These are phyloP conservation scores for Canna indica DNA, from an alignment of 176 grass and related monocot genomes.

Conservation along the genomic window DNA sequence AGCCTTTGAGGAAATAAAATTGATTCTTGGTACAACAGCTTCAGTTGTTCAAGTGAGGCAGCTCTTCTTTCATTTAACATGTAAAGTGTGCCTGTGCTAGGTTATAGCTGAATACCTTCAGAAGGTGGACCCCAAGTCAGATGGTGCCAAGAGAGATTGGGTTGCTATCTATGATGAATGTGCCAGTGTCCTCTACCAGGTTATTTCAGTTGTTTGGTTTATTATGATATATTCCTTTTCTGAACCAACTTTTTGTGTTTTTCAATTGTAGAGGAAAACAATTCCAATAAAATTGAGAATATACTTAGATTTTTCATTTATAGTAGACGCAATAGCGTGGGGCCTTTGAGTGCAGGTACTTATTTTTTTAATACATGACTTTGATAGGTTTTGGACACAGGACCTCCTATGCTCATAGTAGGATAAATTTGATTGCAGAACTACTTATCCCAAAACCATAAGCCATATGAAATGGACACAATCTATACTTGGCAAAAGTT, in stretches of 20 bases:
- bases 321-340: too few relatives aligned
- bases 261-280: background rate
- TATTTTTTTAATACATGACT: too few relatives aligned
- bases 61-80: background rate
- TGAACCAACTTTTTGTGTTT: background rate
- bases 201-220: conserved; percentile 12
- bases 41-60: background rate
- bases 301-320: background rate
- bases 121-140: conserved; percentile 95
- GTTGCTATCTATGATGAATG: conserved; percentile 99
- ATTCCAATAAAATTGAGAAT: background rate
- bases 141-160: conserved; percentile 98
- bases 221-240: background rate
- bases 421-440: too few relatives aligned
- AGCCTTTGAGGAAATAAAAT: too few relatives aligned
- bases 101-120: conserved; percentile 98
- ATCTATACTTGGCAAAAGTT: too few relatives aligned
- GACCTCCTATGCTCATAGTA: too few relatives aligned
- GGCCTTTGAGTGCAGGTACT: too few relatives aligned
- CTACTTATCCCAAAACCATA: too few relatives aligned
- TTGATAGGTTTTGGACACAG: too few relatives aligned
- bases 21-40: background rate
- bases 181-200: conserved; percentile 88
- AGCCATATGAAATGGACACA: too few relatives aligned
- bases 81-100: conserved; percentile 21